Evolutionary conservation across 768 basidiomycete genomes (phyloP).

Genomic region (Boletus sp.): DNA sequence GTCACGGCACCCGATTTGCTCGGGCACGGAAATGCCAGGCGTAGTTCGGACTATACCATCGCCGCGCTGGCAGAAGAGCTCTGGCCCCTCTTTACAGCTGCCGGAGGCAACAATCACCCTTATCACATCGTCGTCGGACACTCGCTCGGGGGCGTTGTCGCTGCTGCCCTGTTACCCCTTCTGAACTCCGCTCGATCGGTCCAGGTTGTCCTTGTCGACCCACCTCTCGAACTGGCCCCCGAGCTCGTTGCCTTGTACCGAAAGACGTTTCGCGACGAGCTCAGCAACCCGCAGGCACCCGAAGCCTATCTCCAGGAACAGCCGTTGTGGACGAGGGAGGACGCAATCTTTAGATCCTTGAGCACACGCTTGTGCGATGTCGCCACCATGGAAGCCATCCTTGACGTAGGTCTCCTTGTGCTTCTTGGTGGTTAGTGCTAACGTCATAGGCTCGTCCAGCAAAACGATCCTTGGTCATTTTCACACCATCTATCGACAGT

Average conservation of each 20-base stretch:
- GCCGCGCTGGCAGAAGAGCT: conserved; percentile 12
- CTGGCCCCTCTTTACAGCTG: conserved; percentile 1
- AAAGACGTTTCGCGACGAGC: accelerated
- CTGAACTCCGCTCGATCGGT: conserved; percentile 7
- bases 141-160: conserved; percentile 21
- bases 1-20: conserved; percentile 25
- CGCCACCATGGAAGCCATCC: conserved; percentile 1
- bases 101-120: neutral
- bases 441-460: conserved; percentile 2
- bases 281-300: neutral
- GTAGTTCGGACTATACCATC: conserved; percentile 12
- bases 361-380: conserved; percentile 5
- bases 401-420: conserved; percentile 9
- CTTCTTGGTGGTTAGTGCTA: neutral
- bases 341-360: neutral
- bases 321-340: neutral
- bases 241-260: neutral
- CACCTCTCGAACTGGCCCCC: conserved; percentile 4
- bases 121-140: conserved; percentile 18
- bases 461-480: conserved; percentile 26
- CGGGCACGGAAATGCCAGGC: conserved; percentile 15
- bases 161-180: conserved; percentile 10
- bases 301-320: neutral
- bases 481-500: neutral
- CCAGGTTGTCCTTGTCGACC: conserved; percentile 20